Evolutionary conservation across 2,329 filamentous ascomycete species (phyloP).

Genomic region (Aspergillus sp.): DNA sequence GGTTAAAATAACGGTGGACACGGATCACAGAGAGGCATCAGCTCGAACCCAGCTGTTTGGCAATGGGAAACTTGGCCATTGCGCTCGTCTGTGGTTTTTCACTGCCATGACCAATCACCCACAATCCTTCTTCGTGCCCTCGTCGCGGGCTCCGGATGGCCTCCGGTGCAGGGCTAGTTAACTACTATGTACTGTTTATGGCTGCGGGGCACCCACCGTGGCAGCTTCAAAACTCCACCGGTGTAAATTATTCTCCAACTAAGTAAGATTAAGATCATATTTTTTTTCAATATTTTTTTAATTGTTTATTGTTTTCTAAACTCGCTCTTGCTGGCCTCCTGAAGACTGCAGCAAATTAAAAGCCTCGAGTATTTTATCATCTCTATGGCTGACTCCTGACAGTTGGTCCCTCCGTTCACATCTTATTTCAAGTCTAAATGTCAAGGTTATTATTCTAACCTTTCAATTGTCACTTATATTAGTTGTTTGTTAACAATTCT

Average conservation of each 20-base stretch:
- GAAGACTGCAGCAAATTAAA: too few relatives aligned
- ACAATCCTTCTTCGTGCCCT: too few relatives aligned
- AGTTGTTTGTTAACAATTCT: neutral
- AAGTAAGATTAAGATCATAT: neutral
- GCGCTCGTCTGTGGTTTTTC: neutral
- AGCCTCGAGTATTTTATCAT: too few relatives aligned
- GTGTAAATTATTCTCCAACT: neutral
- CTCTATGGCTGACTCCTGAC: neutral
- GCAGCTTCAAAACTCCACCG: neutral
- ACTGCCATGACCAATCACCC: too few relatives aligned
- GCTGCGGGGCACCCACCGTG: neutral
- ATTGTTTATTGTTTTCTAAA: too few relatives aligned
- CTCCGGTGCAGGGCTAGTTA: too few relatives aligned
- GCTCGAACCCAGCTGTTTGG: neutral
- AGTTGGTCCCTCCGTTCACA: neutral
- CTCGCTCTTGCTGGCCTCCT: too few relatives aligned
- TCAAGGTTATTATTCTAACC: neutral
- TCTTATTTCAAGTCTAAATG: neutral
- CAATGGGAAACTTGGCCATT: neutral
- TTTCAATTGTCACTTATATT: neutral
- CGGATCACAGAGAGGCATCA: neutral
- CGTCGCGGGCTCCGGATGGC: neutral
- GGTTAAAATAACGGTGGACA: neutral
- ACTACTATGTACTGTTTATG: neutral
- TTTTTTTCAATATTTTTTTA: neutral